phyloP scores from a whole-genome alignment of 1,139 yeast species.

The Candida albicans region DNA sequence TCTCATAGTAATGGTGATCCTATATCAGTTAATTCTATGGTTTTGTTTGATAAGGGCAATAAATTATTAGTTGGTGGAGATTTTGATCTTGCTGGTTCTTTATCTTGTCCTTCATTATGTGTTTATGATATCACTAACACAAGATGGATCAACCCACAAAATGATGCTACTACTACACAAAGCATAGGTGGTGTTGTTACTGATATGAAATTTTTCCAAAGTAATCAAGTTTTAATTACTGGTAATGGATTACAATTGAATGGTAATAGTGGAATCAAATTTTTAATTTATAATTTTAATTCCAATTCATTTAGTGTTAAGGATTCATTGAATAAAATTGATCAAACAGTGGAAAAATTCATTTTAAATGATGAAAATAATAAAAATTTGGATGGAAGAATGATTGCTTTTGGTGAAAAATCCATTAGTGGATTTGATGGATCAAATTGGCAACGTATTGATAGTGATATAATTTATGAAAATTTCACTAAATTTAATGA shows the following conservation, averaged over 20 bases:
- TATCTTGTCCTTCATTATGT: conserved; percentile 65
- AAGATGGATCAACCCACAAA: conserved; percentile 55
- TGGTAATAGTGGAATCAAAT: conserved; percentile 31
- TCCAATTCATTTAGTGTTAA: conserved; percentile 25
- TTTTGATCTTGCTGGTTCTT: conserved; percentile 59
- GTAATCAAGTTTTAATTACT: conserved; percentile 54
- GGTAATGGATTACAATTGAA: conserved; percentile 52
- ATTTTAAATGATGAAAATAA: conserved; percentile 50
- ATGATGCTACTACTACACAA: conserved; percentile 26
- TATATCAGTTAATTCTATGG: conserved; percentile 52
- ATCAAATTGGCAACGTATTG: conserved; percentile 43
- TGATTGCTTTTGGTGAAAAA: conserved; percentile 56
- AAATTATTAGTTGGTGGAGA: conserved; percentile 76
- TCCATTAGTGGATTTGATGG: conserved; percentile 54
- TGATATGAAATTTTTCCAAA: conserved; percentile 52
- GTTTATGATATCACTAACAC: conserved; percentile 58
- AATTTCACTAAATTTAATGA: conserved; percentile 36
- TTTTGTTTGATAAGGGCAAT: conserved; percentile 48
- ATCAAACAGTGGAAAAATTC: conserved; percentile 45
- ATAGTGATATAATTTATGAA: conserved; percentile 30
- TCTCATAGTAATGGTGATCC: conserved; percentile 23
- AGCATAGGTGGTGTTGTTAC: conserved; percentile 55
- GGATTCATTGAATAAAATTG: conserved; percentile 25
- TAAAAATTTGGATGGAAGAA: conserved; percentile 46
- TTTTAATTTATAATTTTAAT: conserved; percentile 56